A percentile compares a stretch with the other conserved stretches of the same genome.
Conservation (phyloP, 352 stramenopile species). For the Globisporangium spiculum region DNA sequence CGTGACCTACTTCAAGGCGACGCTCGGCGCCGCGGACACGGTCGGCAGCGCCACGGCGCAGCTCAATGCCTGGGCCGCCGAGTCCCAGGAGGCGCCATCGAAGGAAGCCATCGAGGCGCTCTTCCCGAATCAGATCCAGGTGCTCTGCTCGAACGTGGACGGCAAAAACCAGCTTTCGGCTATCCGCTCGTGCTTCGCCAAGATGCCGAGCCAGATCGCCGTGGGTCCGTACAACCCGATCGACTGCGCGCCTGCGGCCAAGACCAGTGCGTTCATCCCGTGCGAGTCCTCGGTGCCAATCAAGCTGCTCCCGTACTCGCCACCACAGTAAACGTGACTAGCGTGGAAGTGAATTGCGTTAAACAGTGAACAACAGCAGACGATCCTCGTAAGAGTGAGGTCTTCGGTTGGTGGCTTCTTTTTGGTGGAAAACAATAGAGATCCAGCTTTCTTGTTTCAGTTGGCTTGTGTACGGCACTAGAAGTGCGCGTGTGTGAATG, state of each 20-base stretch:
- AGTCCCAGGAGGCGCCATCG: not conserved
- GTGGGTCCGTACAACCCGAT: conserved; percentile 40
- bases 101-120: conserved; percentile 22
- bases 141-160: conserved; percentile 60
- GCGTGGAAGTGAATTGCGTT: not conserved
- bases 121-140: conserved; percentile 57
- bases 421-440: not conserved
- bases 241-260: conserved; percentile 39
- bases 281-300: conserved; percentile 43
- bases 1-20: conserved; percentile 19
- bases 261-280: conserved; percentile 41
- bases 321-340: conserved; percentile 15
- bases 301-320: conserved; percentile 39
- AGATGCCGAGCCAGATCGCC: conserved; percentile 31
- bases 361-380: not conserved
- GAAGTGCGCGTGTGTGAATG: no score
- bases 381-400: not conserved
- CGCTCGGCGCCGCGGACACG: conserved; percentile 23
- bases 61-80: conserved; percentile 23
- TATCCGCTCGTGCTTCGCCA: conserved; percentile 65
- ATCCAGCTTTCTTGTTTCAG: no score
- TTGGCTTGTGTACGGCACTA: no score
- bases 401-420: not conserved
- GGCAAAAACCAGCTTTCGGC: conserved; percentile 61
- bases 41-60: conserved; percentile 12